Base-by-base conservation (phyloP, 768 basidiomycete species). In the Psilocybe tampanensis region DNA sequence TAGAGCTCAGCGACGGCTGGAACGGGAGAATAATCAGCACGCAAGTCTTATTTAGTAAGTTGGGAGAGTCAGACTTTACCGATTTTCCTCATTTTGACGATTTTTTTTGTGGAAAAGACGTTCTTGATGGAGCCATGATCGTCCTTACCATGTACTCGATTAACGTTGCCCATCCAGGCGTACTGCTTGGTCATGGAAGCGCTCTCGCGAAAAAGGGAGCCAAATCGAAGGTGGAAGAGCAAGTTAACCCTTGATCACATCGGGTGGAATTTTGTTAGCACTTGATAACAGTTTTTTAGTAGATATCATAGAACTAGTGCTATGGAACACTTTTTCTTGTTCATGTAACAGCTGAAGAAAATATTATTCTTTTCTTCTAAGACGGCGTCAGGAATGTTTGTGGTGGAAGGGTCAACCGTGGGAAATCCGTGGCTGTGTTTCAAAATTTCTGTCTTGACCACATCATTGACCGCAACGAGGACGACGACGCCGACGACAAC, bases 1-100 rank as follows among this genome's bases (percentile, higher is more conserved):
- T 82, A 54, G 82, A 85, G 65, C 71, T 85, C 0, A 63, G 70
- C 17, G 75, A 80, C 55, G 81, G 83, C 1, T 85, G 82, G 82
- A 64, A 63, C 29, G 83, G 84, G 9, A 67, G 71, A 17, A 73
- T 86, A 52, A 83, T 83, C 47, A 64, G 68, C 1, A 82, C 80
- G 0, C 69, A 86, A 62, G 57, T 78, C 4, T 80, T 66, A 42
- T 72, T 72, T 59, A 71, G 71, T 70, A 52, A 19, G 64, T 44
- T 29, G 9, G 1, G n/a, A n/a, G 15, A 5, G 5, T 2, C 23
- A 24, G n/a, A 36, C 8, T 24, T 29, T 29, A 23, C 11, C 24
- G n/a, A 11, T 29, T 29, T 17, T 8, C 19, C 18, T 8, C 32
- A 19, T 32, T 17, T n/a, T 22, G 22, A 42, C 23, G 32, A 29